Base-by-base conservation (phyloP, 805 yeast genomes). In the Cyberlindnera petersonii region DNA sequence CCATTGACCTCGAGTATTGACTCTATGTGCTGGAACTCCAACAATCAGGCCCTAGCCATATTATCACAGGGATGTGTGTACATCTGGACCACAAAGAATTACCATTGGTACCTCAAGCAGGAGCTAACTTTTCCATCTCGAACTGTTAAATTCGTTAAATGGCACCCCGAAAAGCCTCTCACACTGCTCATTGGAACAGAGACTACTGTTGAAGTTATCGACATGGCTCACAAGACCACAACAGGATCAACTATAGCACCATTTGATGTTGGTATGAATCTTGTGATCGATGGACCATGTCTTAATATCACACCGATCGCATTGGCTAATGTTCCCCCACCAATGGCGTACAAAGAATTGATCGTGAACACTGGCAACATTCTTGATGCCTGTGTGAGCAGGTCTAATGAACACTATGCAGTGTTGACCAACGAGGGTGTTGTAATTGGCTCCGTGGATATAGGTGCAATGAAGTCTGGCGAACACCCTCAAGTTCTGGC, bases 81-180 rank as follows among this genome's bases (percentile, higher is more conserved):
- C 56, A 61, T 93, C 18, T 93, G 97, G 97, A 80, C 94, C 1
- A 71, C 85, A 4, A 88, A 86, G 56, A 93, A 93, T 61, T 93
- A 89, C 61, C 94, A 89, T 56, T 93, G 98, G 98, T 88, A 85
- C 61, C 69, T 89, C 50, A 93, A 93, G 55, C 94, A 85, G 60
- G 94, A 84, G 53, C 61, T 89, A 3, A 61, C 58, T 26, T 51
- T 55, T 22, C 37, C 30, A 2, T 14, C 30, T 23, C 43, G 50
- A 7, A 40, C 54, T 18, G 55, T 68, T 24, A 47, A 50, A 21
- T 79, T 71, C 52, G 65, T 75, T 35, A 75, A 72, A 55, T 93
- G 96, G 79, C 97, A 91, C 56, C 91, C 94, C 1, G 98, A 89
- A 57, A 84, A 86, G 56, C 87, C 94, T 2, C 71, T 81, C 28